Evolutionary conservation across 2,329 filamentous ascomycete genomes (phyloP), one percentile per base, ranked within the genome.

Genomic region (Colletotrichum melonis): DNA sequence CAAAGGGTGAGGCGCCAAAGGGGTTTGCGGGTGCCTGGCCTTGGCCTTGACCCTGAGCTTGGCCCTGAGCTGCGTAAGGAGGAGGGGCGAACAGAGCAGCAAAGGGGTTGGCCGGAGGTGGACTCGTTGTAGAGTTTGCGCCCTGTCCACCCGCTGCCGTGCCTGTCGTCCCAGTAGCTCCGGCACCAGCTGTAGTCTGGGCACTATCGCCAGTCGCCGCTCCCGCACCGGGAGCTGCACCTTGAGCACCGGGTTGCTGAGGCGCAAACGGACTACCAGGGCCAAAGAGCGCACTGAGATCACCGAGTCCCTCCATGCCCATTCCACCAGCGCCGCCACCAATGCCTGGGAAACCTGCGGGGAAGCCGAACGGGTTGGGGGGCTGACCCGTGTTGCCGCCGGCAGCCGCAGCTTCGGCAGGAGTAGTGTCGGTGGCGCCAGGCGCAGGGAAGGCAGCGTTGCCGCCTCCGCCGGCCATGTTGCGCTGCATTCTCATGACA

Each of bases 391-490:
- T 69, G 49, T 76, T 78, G 69, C 75, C 79, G 46, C 80, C 76
- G 55, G 80, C 77, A 77, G 82, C 76, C 78, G 82, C 77, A 72
- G 79, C 79, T 71, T 86, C 87, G n/a, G 85, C 82, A 1, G 90
- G 92, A 3, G 95, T 97, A 35, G 91, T 97, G 82, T 98, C 95
- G 46, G 96, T 98, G 24, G 93, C 92, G 9, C 97, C 97, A 2
- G 97, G 97, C 63, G 96, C 96, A 14, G 97, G 95, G 81, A 99
- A 98, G 5, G 90, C 87, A 55, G 84, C 85, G 71, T 83, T 85
- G 67, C 84, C 87, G 66, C 83, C 84, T 68, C 80, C 82, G 68
- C 88, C 89, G 57, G 86, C 88, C 84, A 92, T 88, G 85, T 92
- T 90, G 70, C 93, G 89, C 80, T 95, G 93, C 91, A 98, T 93